These are phyloP conservation scores for Podospora australis DNA, from an alignment of 495 filamentous ascomycete genomes.

Conservation along the genomic window DNA sequence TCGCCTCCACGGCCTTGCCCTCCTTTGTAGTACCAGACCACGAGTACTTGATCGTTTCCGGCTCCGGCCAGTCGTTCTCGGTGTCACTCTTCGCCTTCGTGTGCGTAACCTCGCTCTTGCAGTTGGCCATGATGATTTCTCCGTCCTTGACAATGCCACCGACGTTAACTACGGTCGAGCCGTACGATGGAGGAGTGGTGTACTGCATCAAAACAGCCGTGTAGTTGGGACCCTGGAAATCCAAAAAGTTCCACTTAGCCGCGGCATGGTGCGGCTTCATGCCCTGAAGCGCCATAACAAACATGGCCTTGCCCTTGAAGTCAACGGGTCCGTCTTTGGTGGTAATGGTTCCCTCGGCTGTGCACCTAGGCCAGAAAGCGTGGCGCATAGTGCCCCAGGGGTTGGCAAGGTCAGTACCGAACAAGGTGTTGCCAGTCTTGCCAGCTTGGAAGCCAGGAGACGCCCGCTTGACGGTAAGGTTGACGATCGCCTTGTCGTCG, in stretches of 20 bases:
- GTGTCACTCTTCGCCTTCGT: constrained; percentile 59
- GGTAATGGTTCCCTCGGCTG: constrained; percentile 72
- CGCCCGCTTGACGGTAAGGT: constrained; percentile 68
- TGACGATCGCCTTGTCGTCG: constrained; percentile 69
- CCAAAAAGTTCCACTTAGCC: constrained; percentile 85
- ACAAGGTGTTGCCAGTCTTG: constrained; percentile 77
- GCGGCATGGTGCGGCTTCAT: constrained; percentile 99
- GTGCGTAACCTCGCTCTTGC: constrained; percentile 57
- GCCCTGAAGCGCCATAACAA: constrained; percentile 80
- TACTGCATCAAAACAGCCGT: constrained; percentile 94
- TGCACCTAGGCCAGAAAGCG: constrained; percentile 84
- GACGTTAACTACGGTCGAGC: constrained; percentile 77
- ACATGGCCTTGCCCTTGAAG: constrained; percentile 70
- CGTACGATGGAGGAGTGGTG: constrained; percentile 92
- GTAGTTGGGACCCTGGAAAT: constrained; percentile 82
- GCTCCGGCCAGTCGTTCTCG: constrained; percentile 85
- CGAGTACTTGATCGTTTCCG: constrained; percentile 61
- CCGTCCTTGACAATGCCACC: constrained; percentile 75
- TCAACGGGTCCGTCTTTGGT: constrained; percentile 79
- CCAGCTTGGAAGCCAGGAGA: constrained; percentile 82
- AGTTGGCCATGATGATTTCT: constrained; percentile 69
- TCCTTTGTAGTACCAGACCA: constrained; percentile 80
- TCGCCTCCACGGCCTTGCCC: constrained; percentile 60
- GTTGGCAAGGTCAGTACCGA: constrained; percentile 72
- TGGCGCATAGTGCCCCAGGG: constrained; percentile 94